phyloP scores from a whole-genome alignment of 441 rosid genomes.

The Manihot esculenta region DNA sequence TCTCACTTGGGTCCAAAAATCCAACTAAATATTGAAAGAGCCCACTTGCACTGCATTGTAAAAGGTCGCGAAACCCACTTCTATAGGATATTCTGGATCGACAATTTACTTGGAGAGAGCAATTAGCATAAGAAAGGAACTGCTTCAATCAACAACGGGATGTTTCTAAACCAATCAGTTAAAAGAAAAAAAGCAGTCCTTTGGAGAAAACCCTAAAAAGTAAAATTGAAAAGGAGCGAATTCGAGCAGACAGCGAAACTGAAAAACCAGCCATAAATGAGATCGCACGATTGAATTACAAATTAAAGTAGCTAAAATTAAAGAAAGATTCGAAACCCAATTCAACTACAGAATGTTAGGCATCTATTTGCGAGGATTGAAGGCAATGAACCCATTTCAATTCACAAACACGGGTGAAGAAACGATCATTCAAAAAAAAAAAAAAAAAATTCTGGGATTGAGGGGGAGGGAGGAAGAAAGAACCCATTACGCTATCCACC shows the following conservation, averaged over 20 bases:
- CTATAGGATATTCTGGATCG: background rate
- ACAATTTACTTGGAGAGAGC: background rate
- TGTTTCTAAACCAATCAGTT: background rate
- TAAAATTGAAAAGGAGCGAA: background rate
- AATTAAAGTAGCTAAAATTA: background rate
- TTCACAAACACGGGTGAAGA: background rate
- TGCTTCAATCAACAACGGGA: background rate
- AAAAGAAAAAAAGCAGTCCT: too few species aligned
- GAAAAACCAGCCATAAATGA: too few species aligned
- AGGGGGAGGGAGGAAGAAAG: background rate
- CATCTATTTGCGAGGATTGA: background rate
- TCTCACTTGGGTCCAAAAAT: background rate
- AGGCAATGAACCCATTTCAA: constrained; percentile 11
- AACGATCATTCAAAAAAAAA: too few species aligned
- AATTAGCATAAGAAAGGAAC: background rate
- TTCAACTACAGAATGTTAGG: background rate
- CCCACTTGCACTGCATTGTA: background rate
- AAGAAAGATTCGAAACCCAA: constrained; percentile 11
- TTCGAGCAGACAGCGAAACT: background rate
- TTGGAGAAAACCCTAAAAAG: too few species aligned
- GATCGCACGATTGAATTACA: background rate
- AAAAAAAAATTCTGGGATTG: constrained; percentile 10
- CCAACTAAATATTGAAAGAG: background rate
- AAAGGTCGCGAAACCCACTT: constrained; percentile 7
- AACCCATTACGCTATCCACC: constrained; percentile 28